Evolutionary conservation across 192 early-diverging fungal genomes (phyloP), one percentile per base, ranked within the genome.

Genomic region (Umbelopsis isabellina): DNA sequence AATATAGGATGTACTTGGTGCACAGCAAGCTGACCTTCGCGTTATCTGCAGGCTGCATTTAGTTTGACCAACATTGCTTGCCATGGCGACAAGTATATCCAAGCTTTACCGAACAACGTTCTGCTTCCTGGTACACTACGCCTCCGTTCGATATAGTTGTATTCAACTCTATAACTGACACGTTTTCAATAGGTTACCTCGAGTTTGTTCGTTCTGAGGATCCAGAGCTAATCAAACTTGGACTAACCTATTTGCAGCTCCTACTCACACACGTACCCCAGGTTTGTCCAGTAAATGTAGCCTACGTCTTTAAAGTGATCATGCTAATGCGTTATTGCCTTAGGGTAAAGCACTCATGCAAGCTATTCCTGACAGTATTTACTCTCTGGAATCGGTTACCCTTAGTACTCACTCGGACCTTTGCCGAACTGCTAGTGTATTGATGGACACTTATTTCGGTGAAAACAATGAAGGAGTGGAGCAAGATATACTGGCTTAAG

Each of bases 181-280:
- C 1, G 0, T 66, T 2, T 7, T 23, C 35, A 8, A 49, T 58
- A 79, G 80, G 79, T 3, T 83, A 85, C 58, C 33, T 87, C 11
- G 90, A 88, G 25, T 89, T 90, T 79, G 46, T 90, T 50, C 77
- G 79, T 30, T 86, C 88, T 49, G 84, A 90, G 74, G 90, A 91
- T 67, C 66, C 75, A 3, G 84, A 90, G 61, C 78, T 90, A 27
- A 86, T 90, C 50, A 80, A 80, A 12, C 82, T 91, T 49, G 90
- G 90, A 8, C 71, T 89, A 22, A 82, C 83, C 18, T 91, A 87
- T 50, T 55, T 91, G 2, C 80, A 85, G 25, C 49, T 91, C 11
- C 22, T 87, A 25, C 79, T 89, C 51, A 83, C 80, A 53, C 83
- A 75, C 65, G 72, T 87, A 27, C 72, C 77, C 6, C 79, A 78